Evolutionary conservation across 768 basidiomycete genomes (phyloP).

Genomic region (Inosperma sp.): DNA sequence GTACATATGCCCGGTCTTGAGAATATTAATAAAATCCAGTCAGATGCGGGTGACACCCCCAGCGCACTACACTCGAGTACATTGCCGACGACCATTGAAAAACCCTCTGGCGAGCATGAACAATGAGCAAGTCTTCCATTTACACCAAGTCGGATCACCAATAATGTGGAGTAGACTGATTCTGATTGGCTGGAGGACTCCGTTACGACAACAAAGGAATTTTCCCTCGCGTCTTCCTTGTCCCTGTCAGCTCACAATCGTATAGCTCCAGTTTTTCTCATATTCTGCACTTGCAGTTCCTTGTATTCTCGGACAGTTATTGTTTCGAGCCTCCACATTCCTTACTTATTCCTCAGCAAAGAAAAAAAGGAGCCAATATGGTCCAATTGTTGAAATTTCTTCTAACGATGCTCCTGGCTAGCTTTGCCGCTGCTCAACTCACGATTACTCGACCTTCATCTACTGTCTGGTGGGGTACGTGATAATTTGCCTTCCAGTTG

Average conservation of each 20-base stretch:
- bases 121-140: too few relatives aligned
- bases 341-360: slow-evolving; percentile 2
- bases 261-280: neutral
- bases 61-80: too few relatives aligned
- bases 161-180: neutral
- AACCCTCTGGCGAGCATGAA: too few relatives aligned
- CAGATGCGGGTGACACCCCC: too few relatives aligned
- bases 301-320: neutral
- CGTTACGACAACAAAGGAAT: neutral
- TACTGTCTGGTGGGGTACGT: slow-evolving; percentile 57
- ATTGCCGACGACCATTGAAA: too few relatives aligned
- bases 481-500: neutral
- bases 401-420: slow-evolving; percentile 28
- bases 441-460: slow-evolving; percentile 41
- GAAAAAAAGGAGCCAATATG: too few relatives aligned
- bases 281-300: neutral
- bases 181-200: slow-evolving; percentile 5
- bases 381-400: slow-evolving; percentile 6
- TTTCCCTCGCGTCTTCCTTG: slow-evolving; percentile 2
- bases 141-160: too few relatives aligned
- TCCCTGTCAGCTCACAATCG: neutral
- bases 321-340: slow-evolving; percentile 10
- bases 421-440: slow-evolving; percentile 37
- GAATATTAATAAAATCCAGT: too few relatives aligned
- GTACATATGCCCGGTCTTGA: too few relatives aligned